A percentile compares a stretch with the other conserved stretches of the same genome.
phyloP scores from a whole-genome alignment of 139 green algal species.

The Coccomyxa sp. region DNA sequence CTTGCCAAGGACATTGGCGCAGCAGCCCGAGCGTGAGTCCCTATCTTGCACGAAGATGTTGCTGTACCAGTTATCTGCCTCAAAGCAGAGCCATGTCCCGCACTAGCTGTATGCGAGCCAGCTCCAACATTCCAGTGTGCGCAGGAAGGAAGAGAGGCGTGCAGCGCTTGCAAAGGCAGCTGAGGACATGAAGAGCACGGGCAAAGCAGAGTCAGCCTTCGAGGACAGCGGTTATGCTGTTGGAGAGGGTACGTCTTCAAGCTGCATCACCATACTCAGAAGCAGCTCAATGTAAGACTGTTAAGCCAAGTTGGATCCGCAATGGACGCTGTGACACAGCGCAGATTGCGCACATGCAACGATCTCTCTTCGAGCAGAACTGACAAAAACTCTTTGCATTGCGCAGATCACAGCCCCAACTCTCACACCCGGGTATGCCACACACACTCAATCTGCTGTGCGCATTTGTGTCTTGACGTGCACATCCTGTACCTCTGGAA shows the following conservation, averaged over 20 bases:
- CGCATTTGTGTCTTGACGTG: too few species aligned
- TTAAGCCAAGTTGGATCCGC: too few species aligned
- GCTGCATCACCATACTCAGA: too few species aligned
- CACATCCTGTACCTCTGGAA: neutral
- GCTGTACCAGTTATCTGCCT: neutral
- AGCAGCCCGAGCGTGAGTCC: neutral
- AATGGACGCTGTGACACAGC: too few species aligned
- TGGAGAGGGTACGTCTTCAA: neutral
- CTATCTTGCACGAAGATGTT: neutral
- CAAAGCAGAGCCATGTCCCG: neutral
- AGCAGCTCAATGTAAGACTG: too few species aligned
- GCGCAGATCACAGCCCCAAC: too few species aligned
- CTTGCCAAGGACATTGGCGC: neutral
- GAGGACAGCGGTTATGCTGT: neutral
- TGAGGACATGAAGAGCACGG: constrained; percentile 2
- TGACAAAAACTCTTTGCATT: too few species aligned
- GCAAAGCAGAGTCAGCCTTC: constrained; percentile 3
- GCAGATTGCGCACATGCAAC: too few species aligned
- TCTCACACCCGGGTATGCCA: neutral
- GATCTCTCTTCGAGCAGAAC: too few species aligned
- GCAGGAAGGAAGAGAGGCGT: neutral
- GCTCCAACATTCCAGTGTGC: neutral
- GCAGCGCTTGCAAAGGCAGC: neutral
- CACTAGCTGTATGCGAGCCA: neutral
- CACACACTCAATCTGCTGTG: too few species aligned